Conservation (phyloP, 371 early-diverging fungal genomes). For the Sporodiniella umbellata region DNA sequence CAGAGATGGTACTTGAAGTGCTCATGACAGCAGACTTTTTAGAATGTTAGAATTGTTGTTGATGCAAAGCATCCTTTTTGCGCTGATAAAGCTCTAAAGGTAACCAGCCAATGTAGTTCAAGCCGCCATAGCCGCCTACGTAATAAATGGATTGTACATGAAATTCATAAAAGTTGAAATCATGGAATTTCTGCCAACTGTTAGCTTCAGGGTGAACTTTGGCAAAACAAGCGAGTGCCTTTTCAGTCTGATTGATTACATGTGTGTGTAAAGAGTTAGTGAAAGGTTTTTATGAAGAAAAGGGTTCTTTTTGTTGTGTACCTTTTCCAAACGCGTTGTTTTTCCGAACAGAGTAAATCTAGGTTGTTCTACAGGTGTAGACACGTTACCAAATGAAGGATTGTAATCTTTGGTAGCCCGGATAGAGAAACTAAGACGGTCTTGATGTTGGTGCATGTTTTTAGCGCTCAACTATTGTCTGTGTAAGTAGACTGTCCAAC, state of each 20-base stretch:
- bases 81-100: conserved; percentile 29
- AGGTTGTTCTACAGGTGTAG: conserved; percentile 44
- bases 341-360: conserved; percentile 50
- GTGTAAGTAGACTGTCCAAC: background rate
- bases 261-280: no score
- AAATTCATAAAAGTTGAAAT: conserved; percentile 51
- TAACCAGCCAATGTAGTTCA: conserved; percentile 47
- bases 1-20: conserved; percentile 87
- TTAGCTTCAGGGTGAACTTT: conserved; percentile 47
- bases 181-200: conserved; percentile 35
- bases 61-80: no score
- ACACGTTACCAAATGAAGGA: conserved; percentile 16
- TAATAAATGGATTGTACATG: conserved; percentile 49
- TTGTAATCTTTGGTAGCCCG: conserved; percentile 34
- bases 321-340: conserved; percentile 31
- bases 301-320: no score
- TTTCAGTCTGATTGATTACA: conserved; percentile 5
- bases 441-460: conserved; percentile 28
- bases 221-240: conserved; percentile 29
- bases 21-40: conserved; percentile 95
- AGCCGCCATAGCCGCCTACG: conserved; percentile 56
- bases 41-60: conserved; percentile 59
- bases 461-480: conserved; percentile 33
- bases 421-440: conserved; percentile 28
- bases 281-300: no score